A percentile compares a stretch with the other conserved stretches of the same genome.
These are phyloP conservation scores for Hemileccinum impolitum DNA, from an alignment of 768 basidiomycete genomes.

Conservation along the genomic window DNA sequence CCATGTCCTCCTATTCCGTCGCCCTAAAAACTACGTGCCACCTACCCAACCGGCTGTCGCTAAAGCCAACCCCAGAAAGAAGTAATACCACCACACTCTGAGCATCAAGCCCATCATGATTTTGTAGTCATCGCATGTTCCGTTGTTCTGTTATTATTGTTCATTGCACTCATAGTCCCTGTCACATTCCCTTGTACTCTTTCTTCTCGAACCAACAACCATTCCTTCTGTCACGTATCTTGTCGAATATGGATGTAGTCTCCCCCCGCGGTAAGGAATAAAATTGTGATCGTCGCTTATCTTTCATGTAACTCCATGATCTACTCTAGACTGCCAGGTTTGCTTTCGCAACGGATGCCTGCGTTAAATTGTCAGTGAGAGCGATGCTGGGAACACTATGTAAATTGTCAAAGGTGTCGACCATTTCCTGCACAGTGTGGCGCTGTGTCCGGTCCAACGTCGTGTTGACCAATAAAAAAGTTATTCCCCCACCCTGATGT, in stretches of 20 bases:
- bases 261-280: constrained; percentile 6
- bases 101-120: constrained; percentile 7
- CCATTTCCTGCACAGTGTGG: no score
- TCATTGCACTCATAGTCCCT: constrained; percentile 17
- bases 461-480: no score
- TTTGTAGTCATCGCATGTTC: constrained; percentile 19
- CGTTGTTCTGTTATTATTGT: constrained; percentile 19
- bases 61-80: constrained; percentile 43
- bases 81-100: constrained; percentile 24
- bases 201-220: constrained; percentile 7
- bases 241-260: constrained; percentile 8
- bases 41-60: constrained; percentile 42
- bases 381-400: no score
- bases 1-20: constrained; percentile 90
- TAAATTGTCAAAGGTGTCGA: no score
- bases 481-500: no score
- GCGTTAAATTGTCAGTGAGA: no score
- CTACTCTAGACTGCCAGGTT: constrained; percentile 7
- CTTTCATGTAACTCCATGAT: constrained; percentile 4
- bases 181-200: constrained; percentile 10
- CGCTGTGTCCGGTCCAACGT: no score
- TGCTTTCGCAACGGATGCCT: neutral
- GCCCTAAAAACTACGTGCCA: constrained; percentile 63
- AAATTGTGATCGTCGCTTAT: constrained; percentile 8
- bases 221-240: constrained; percentile 3